Percentiles rank a stretch among this genome's conserved stretches.
phyloP scores from a whole-genome alignment of 768 basidiomycete genomes.

The Lactarius quietus region DNA sequence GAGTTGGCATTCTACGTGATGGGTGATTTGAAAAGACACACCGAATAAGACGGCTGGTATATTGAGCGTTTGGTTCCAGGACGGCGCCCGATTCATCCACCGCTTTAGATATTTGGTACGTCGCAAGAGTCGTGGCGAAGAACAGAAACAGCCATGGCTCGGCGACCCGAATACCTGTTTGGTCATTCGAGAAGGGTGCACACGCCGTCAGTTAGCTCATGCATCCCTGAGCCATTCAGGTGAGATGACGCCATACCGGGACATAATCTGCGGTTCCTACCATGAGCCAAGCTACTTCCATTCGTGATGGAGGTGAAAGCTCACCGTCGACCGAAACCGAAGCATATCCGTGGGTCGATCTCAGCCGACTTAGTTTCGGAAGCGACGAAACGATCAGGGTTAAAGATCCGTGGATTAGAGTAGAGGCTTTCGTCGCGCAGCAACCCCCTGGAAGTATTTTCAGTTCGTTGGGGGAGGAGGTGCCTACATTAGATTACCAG shows the following conservation, averaged over 20 bases:
- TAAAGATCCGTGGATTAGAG: conserved; percentile 35
- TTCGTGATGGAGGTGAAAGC: not conserved
- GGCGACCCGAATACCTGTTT: conserved; percentile 27
- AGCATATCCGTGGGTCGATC: conserved; percentile 29
- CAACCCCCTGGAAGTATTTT: conserved; percentile 27
- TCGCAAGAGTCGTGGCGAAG: conserved; percentile 33
- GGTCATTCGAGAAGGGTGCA: not conserved
- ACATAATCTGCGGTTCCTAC: not conserved
- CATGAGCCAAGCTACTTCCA: not conserved
- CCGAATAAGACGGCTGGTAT: conserved; percentile 30
- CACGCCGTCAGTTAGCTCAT: not conserved
- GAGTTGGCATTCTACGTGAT: not conserved
- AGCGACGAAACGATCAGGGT: conserved; percentile 33
- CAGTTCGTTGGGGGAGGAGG: not conserved
- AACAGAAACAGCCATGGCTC: conserved; percentile 32
- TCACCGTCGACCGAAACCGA: conserved; percentile 35
- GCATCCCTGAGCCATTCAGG: not conserved
- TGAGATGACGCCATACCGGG: not conserved
- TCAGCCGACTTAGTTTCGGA: conserved; percentile 27
- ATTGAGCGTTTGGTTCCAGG: conserved; percentile 30
- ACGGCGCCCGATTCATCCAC: conserved; percentile 29
- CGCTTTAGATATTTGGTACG: conserved; percentile 32
- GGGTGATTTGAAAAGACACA: conserved; percentile 15
- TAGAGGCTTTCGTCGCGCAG: conserved; percentile 36
- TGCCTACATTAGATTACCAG: conserved; percentile 8